Evolutionary conservation across 2,329 filamentous ascomycete species (phyloP), one percentile per base, ranked within the genome.

Genomic region (Fusarium sterilihyphosum): DNA sequence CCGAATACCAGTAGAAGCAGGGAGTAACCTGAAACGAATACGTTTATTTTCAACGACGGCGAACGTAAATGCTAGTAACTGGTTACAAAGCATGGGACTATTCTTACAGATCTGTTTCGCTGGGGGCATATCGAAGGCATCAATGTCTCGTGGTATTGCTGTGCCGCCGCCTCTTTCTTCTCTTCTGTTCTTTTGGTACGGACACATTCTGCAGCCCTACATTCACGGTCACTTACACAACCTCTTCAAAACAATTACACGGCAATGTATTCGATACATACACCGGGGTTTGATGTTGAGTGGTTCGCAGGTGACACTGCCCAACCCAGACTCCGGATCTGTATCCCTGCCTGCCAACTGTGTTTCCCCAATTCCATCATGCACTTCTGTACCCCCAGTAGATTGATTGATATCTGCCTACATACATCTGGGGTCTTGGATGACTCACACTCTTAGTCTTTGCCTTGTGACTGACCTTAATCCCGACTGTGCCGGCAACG

Each of bases 301-400:
- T 76, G 71, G 73, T 73, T 78, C 67, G 60, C 63, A 53, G 54
- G 60, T 64, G 57, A 66, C 50, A 56, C 44, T 64, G 59, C 60
- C 31, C 53, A 60, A 40, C 53, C 54, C 49, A 52, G 59, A 58
- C 47, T 70, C 61, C 66, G 73, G 71, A 71, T 78, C 69, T 59
- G 61, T 56, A 78, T 75, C 77, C 77, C 77, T 78, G 71, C 62
- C 69, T 73, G 69, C 67, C 69, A 76, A 53, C 59, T 49, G 65
- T 61, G 50, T 53, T 67, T 67, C 60, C 60, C 59, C 63, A 63
- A 46, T 58, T 33, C 40, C 56, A 54, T 58, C 40, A 50, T 50
- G 24, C 54, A 44, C 44, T 44, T 33, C 38, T 35, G 35, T 49
- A 40, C 47, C 66, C 66, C 49, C 46, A 38, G 37, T 33, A 33